Conservation (phyloP, 306 rosid species). For the Prunus dulcis region DNA sequence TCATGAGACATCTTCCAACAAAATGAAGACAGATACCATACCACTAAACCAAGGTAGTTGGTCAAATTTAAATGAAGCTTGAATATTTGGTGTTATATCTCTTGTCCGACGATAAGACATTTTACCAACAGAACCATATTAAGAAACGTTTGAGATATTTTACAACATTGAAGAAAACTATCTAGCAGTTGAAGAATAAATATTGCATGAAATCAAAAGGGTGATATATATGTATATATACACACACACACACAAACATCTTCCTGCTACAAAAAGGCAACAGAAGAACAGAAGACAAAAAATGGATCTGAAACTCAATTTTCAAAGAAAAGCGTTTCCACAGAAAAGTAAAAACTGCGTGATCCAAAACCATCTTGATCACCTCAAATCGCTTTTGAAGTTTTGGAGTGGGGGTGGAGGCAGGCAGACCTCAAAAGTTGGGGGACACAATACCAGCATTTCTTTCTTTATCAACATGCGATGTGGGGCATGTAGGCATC, state of each 20-base stretch:
- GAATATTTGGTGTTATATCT: not conserved
- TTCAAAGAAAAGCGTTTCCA: not conserved
- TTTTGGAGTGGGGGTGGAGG: not conserved
- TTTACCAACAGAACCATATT: not conserved
- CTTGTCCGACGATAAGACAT: not conserved
- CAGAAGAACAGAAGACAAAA: not conserved
- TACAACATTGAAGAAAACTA: too few relatives aligned
- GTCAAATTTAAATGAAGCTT: too few relatives aligned
- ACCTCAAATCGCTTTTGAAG: not conserved
- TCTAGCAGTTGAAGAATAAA: too few relatives aligned
- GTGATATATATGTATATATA: too few relatives aligned
- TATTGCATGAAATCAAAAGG: too few relatives aligned
- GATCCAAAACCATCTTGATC: not conserved
- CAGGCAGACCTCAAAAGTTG: constrained; percentile 7
- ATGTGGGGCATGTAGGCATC: constrained; percentile 10
- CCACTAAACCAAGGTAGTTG: too few relatives aligned
- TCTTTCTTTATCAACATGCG: not conserved
- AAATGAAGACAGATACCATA: too few relatives aligned
- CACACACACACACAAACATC: too few relatives aligned
- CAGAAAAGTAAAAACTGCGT: not conserved
- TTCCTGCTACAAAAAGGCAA: not conserved
- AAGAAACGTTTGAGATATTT: not conserved
- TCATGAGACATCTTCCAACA: too few relatives aligned
- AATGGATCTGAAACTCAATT: not conserved
- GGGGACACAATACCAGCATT: not conserved